A percentile compares a stretch with the other conserved stretches of the same genome.
Evolutionary conservation across 1,284 basidiomycete genomes (phyloP).

Genomic region (Mycena sp.): DNA sequence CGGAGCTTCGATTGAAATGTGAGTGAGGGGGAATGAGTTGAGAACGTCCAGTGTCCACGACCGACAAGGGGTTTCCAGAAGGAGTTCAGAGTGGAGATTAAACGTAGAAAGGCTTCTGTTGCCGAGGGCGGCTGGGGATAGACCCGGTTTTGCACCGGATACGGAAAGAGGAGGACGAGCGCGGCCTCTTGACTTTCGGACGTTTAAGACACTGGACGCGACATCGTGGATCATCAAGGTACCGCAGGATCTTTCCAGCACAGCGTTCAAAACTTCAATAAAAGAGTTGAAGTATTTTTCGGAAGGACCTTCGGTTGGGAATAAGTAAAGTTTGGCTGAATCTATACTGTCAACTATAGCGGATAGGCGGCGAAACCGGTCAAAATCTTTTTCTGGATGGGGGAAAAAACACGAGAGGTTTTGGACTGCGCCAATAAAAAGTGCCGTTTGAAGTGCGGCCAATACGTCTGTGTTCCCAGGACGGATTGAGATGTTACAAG

Average conservation of each 20-base stretch:
- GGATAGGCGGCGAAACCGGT: constrained; percentile 12
- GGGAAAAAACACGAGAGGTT: constrained; percentile 19
- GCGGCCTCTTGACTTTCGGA: constrained; percentile 1
- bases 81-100: constrained; percentile 21
- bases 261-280: constrained; percentile 9
- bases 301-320: not conserved
- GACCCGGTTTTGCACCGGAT: not conserved
- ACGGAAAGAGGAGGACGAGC: not conserved
- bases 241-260: constrained; percentile 23
- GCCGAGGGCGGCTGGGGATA: constrained; percentile 20
- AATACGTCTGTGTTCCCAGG: not conserved
- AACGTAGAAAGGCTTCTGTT: constrained; percentile 12
- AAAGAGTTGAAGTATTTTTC: constrained; percentile 4
- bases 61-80: constrained; percentile 13
- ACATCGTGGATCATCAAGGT: constrained; percentile 5
- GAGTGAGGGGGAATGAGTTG: constrained; percentile 21
- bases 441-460: constrained; percentile 18
- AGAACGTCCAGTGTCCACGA: constrained; percentile 27
- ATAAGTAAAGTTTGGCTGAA: constrained; percentile 6
- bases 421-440: constrained; percentile 15
- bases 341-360: constrained; percentile 16
- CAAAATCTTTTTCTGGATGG: constrained; percentile 6
- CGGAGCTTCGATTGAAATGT: constrained; percentile 16
- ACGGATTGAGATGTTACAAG: constrained; percentile 19
- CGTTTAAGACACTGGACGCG: not conserved